Percentiles rank a stretch among this genome's conserved stretches.
phyloP scores from a whole-genome alignment of 176 grass and related monocot species.

The Oryza glumipatula region DNA sequence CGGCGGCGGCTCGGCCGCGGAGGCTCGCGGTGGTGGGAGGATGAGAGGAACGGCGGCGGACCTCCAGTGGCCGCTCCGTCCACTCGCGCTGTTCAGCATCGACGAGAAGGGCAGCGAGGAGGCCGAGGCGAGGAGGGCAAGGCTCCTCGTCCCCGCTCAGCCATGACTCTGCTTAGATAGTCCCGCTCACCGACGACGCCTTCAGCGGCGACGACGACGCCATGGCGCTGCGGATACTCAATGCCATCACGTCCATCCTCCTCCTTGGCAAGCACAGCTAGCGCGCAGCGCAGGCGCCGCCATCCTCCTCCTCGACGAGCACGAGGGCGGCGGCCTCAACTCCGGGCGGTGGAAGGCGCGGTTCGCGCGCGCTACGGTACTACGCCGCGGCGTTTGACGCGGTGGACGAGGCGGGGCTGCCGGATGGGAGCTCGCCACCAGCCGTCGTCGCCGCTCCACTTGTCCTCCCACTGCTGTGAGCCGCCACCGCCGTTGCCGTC shows the following conservation, averaged over 20 bases:
- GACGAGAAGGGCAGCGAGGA: too few species aligned
- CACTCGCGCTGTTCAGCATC: too few species aligned
- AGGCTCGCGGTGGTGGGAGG: too few species aligned
- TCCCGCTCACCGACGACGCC: constrained; percentile 50
- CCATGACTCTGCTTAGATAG: too few species aligned
- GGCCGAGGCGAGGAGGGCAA: too few species aligned
- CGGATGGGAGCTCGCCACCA: constrained; percentile 2
- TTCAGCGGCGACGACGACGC: constrained; percentile 59
- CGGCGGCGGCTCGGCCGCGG: too few species aligned
- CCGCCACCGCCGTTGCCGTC: too few species aligned
- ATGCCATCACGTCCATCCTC: constrained; percentile 72
- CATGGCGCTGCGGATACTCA: constrained; percentile 67
- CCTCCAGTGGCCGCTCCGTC: too few species aligned
- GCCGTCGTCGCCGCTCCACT: too few species aligned
- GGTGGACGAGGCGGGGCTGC: constrained; percentile 48
- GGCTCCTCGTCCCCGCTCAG: too few species aligned
- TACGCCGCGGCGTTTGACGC: constrained; percentile 78
- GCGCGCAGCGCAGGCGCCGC: constrained; percentile 66
- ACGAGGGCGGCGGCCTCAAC: constrained; percentile 62
- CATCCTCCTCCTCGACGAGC: constrained; percentile 82
- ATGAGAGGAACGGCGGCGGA: too few species aligned
- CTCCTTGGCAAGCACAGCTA: constrained; percentile 72
- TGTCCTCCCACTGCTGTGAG: too few species aligned
- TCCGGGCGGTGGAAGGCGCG: constrained; percentile 63
- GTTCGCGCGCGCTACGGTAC: constrained; percentile 65